Percentiles rank a stretch among this genome's conserved stretches.
phyloP scores from a whole-genome alignment of 2,329 filamentous ascomycete genomes.

The Aspergillus quadrilineatus region DNA sequence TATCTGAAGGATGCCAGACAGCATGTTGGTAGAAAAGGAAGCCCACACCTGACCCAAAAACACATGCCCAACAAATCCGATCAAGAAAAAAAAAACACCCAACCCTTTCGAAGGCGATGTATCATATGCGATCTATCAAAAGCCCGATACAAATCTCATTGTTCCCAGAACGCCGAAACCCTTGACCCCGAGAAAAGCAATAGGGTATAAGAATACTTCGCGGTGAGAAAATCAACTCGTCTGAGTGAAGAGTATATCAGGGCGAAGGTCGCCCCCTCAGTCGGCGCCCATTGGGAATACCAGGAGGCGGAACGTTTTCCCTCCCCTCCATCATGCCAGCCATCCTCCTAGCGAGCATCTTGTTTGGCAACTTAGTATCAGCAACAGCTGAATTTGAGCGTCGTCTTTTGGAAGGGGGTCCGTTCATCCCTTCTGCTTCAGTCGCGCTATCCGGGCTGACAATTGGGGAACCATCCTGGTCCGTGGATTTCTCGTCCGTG shows the following conservation, averaged over 20 bases:
- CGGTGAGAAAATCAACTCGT: not conserved
- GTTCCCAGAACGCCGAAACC: slow-evolving; percentile 5
- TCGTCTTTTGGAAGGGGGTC: slow-evolving; percentile 29
- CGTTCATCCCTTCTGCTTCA: slow-evolving; percentile 25
- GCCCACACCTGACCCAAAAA: not conserved
- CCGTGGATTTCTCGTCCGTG: slow-evolving; percentile 13
- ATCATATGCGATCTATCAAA: not conserved
- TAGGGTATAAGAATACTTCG: slow-evolving; percentile 11
- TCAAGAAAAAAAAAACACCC: not conserved
- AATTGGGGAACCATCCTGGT: slow-evolving; percentile 11
- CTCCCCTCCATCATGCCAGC: slow-evolving; percentile 45
- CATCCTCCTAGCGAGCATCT: slow-evolving; percentile 39
- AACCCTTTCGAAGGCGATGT: not conserved
- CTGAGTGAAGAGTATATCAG: slow-evolving; percentile 7
- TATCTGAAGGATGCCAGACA: not conserved
- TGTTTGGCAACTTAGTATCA: slow-evolving; percentile 47
- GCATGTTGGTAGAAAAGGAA: not conserved
- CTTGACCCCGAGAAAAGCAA: not conserved
- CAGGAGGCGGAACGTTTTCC: slow-evolving; percentile 43
- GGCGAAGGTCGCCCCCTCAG: slow-evolving; percentile 32
- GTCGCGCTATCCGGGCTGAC: slow-evolving; percentile 13
- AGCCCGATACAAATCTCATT: not conserved
- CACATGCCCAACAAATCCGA: not conserved
- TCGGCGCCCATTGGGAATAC: slow-evolving; percentile 28
- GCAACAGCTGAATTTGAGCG: slow-evolving; percentile 28